These are phyloP conservation scores for Amniculicola lignicola DNA, from an alignment of 495 filamentous ascomycete species.

Conservation along the genomic window DNA sequence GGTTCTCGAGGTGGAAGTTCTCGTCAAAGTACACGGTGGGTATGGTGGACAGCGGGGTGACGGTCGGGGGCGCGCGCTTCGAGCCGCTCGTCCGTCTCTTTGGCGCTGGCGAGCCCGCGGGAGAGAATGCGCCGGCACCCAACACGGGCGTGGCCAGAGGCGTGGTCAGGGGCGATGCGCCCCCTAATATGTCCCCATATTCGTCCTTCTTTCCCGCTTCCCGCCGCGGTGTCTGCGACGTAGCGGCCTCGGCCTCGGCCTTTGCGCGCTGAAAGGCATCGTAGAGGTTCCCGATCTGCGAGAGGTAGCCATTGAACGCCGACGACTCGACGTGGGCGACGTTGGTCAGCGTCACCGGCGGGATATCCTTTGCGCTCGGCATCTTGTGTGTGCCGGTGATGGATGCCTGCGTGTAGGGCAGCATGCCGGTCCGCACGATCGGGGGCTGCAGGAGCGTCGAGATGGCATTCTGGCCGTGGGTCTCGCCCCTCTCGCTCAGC, in stretches of 20 bases:
- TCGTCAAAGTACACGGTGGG: slow-evolving; percentile 92
- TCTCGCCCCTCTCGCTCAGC: slow-evolving; percentile 68
- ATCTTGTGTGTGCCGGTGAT: slow-evolving; percentile 68
- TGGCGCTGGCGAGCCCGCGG: slow-evolving; percentile 49
- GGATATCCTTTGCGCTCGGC: slow-evolving; percentile 89
- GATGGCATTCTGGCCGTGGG: slow-evolving; percentile 61
- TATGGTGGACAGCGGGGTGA: slow-evolving; percentile 87
- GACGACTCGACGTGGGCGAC: slow-evolving; percentile 76
- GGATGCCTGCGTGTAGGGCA: slow-evolving; percentile 67
- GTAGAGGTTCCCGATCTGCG: slow-evolving; percentile 75
- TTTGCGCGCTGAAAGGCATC: slow-evolving; percentile 78
- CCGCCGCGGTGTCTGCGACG: slow-evolving; percentile 35
- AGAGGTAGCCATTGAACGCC: slow-evolving; percentile 78
- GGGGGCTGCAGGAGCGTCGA: slow-evolving; percentile 89
- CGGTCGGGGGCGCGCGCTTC: slow-evolving; percentile 56
- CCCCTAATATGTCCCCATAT: slow-evolving; percentile 37
- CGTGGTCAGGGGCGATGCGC: slow-evolving; percentile 19
- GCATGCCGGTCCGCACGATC: slow-evolving; percentile 80
- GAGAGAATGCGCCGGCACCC: slow-evolving; percentile 39
- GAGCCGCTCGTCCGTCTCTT: slow-evolving; percentile 53
- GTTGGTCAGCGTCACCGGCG: slow-evolving; percentile 87
- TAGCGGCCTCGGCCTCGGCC: slow-evolving; percentile 58
- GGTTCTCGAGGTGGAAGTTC: slow-evolving; percentile 93
- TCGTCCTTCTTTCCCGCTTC: slow-evolving; percentile 54
- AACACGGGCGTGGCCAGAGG: slow-evolving; percentile 19